Base-by-base conservation (phyloP, 805 yeast species). In the Candida ascalaphidarum region DNA sequence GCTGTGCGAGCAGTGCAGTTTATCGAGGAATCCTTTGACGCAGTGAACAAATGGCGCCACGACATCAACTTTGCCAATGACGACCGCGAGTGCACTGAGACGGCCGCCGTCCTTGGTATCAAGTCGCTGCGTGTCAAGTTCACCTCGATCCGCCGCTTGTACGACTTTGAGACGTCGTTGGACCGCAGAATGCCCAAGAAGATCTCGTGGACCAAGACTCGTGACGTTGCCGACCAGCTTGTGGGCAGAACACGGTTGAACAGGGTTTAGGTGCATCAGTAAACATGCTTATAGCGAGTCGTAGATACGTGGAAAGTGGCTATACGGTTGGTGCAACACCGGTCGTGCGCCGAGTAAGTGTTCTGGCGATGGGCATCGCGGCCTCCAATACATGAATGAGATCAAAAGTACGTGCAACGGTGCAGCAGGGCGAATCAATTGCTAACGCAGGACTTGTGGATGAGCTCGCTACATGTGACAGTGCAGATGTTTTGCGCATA, bases 1-100 rank as follows among this genome's bases (percentile, higher is more conserved):
- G 95, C 95, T 3, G 81, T 89, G 41, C 81, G 77, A 57, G 85
- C 96, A 32, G 78, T 88, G 32, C 81, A 85, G 52, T 92, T 83
- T 54, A 74, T 89, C 39, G 97, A 92, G 16, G 68, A 76, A 15
- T 36, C 39, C 16, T 24, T 26, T 21, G 55, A 47, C 20, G 33
- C 26, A 14, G 44, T 60, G 22, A 25, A 30, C 5, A 33, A 33
- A 12, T 34, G 35, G 27, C 50, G 55, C 31, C 47, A 55, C 29
- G 35, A 40, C 14, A 33, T 48, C 12, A 59, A 56, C 26, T 62
- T 55, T 48, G 51, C 55, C 3, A 34, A 27, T 23, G 65, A 60
- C 22, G 47, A 53, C 33, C 41, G 36, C 27, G 52, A 53, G 13
- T 49, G 63, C 29, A 22, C 46, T 4, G 54, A 39, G 38, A 53